Conservation (phyloP, 352 stramenopile species). For the Globisporangium carolinianum region DNA sequence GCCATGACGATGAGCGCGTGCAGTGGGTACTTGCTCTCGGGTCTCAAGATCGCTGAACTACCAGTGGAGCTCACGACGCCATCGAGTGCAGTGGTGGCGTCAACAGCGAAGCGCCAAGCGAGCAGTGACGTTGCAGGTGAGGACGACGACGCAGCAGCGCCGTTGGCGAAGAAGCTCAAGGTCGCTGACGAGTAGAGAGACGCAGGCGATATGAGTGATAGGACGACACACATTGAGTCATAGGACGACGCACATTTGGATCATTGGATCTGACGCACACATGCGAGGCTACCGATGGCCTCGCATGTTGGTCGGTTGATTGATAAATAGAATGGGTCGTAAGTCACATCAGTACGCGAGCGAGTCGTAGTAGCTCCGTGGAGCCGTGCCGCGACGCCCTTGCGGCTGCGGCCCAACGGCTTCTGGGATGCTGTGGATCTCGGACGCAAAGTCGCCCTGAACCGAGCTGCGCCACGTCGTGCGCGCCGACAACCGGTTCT, state of each 20-base stretch:
- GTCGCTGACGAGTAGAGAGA: slow-evolving; percentile 2
- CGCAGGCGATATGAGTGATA: no score
- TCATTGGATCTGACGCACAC: no score
- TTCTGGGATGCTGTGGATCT: slow-evolving; percentile 16
- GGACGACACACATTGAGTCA: no score
- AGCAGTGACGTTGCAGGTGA: not conserved
- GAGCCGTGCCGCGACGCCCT: not conserved
- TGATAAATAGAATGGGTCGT: no score
- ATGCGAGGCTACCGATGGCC: no score
- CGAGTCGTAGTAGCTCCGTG: slow-evolving; percentile 1
- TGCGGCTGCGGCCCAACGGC: not conserved
- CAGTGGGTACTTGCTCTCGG: slow-evolving; percentile 93
- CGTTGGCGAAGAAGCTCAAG: slow-evolving; percentile 14
- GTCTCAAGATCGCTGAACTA: slow-evolving; percentile 82
- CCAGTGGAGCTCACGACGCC: not conserved
- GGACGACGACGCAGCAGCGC: not conserved
- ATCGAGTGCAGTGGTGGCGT: not conserved
- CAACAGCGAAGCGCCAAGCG: not conserved
- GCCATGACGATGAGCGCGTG: slow-evolving; percentile 96
- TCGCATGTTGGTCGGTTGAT: no score
- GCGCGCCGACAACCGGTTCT: slow-evolving; percentile 13
- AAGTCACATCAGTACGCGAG: not conserved
- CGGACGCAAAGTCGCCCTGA: slow-evolving; percentile 13
- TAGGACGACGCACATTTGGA: no score
- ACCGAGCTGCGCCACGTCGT: slow-evolving; percentile 15